Percentiles rank a stretch among this genome's conserved stretches.
Evolutionary conservation across 164 flowering plant species (phyloP).

Genomic region (Brasenia schreberi): DNA sequence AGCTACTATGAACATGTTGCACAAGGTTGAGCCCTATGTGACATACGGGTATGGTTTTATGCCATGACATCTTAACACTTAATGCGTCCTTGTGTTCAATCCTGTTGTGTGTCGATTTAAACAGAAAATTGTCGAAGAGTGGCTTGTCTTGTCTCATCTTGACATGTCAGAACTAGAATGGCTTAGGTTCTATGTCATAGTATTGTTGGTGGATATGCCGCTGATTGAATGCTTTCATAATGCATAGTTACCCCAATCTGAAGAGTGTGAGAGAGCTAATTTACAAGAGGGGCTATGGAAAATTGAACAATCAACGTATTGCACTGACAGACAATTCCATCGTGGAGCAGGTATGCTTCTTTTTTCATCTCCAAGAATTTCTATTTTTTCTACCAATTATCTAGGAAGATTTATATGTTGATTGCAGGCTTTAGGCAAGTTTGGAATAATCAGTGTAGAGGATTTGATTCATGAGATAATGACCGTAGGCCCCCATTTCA

Average conservation of each 20-base stretch:
- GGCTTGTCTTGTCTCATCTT: too few species aligned
- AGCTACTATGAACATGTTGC: constrained; percentile 19
- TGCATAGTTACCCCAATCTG: constrained; percentile 39
- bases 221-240: not conserved
- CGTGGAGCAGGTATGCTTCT: constrained; percentile 25
- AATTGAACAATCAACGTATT: constrained; percentile 28
- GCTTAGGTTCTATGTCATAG: too few species aligned
- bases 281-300: constrained; percentile 13
- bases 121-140: too few species aligned
- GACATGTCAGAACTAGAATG: too few species aligned
- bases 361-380: not conserved
- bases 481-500: constrained; percentile 53
- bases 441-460: constrained; percentile 32
- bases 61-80: too few species aligned
- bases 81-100: too few species aligned
- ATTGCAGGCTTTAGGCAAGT: constrained; percentile 34
- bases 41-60: constrained; percentile 33
- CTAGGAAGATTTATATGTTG: not conserved
- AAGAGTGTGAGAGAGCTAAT: constrained; percentile 44
- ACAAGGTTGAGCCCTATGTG: constrained; percentile 55
- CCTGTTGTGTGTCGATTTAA: too few species aligned
- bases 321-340: constrained; percentile 43
- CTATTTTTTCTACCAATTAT: too few species aligned
- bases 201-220: too few species aligned
- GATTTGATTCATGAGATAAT: constrained; percentile 46